A percentile compares a stretch with the other conserved stretches of the same genome.
These are phyloP conservation scores for Leccinum cinnamomeum DNA, from an alignment of 1,284 basidiomycete genomes.

Conservation along the genomic window DNA sequence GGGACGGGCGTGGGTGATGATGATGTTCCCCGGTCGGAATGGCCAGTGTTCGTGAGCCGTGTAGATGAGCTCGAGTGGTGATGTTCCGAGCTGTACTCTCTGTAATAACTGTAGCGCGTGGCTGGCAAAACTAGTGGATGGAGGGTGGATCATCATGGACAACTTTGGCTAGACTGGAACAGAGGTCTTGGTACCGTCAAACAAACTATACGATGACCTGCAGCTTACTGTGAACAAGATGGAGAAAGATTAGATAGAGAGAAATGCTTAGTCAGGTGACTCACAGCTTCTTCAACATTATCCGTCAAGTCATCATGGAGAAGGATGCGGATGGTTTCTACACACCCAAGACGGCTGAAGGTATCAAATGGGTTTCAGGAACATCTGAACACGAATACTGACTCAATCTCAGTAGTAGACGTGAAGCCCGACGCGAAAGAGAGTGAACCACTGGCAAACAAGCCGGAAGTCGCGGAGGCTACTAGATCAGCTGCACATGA, in stretches of 20 bases:
- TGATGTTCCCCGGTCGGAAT: slow-evolving; percentile 28
- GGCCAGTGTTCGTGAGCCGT: slow-evolving; percentile 60
- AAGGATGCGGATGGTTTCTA: slow-evolving; percentile 79
- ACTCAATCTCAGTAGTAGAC: slow-evolving; percentile 14
- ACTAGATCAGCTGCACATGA: slow-evolving; percentile 22
- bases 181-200: background rate
- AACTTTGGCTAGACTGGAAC: background rate
- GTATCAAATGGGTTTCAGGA: slow-evolving; percentile 12
- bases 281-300: slow-evolving; percentile 1
- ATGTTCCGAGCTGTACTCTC: slow-evolving; percentile 46
- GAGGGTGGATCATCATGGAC: slow-evolving; percentile 15
- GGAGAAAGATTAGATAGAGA: slow-evolving; percentile 25
- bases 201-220: background rate
- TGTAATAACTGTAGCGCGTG: slow-evolving; percentile 39
- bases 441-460: slow-evolving; percentile 15
- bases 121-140: slow-evolving; percentile 21
- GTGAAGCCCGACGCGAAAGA: slow-evolving; percentile 30
- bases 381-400: slow-evolving; percentile 5
- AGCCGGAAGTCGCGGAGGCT: slow-evolving; percentile 26
- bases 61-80: slow-evolving; percentile 55
- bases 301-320: slow-evolving; percentile 41
- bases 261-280: slow-evolving; percentile 29
- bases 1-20: slow-evolving; percentile 10
- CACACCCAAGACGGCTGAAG: slow-evolving; percentile 40
- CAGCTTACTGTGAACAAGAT: slow-evolving; percentile 2